phyloP scores from a whole-genome alignment of 2,329 filamentous ascomycete genomes.

The Xylaria sp. region DNA sequence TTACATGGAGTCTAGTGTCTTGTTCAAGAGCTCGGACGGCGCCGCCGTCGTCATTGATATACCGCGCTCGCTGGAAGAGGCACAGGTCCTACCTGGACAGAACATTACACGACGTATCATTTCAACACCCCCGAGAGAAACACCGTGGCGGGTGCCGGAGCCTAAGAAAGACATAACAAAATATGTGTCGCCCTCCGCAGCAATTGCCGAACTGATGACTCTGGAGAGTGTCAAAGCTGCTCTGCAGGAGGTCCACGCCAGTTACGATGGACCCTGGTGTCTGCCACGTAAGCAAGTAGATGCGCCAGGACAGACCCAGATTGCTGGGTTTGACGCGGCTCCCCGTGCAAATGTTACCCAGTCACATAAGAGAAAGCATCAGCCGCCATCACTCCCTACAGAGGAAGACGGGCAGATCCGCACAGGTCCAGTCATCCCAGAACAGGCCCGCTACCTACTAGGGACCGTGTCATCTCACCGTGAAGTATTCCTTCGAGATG shows the following conservation, averaged over 20 bases:
- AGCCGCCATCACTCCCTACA: not conserved
- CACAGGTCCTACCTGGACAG: conserved; percentile 58
- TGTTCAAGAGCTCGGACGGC: conserved; percentile 58
- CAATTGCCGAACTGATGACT: conserved; percentile 61
- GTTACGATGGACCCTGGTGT: conserved; percentile 51
- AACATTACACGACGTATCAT: conserved; percentile 49
- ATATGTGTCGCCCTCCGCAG: conserved; percentile 48
- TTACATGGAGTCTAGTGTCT: conserved; percentile 46
- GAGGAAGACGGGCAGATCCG: conserved; percentile 2
- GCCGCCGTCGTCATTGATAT: conserved; percentile 69
- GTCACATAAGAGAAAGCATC: conserved; percentile 28
- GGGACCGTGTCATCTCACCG: conserved; percentile 54
- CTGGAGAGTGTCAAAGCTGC: conserved; percentile 53
- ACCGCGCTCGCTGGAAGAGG: conserved; percentile 70
- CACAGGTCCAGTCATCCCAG: conserved; percentile 46
- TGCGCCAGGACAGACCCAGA: not conserved
- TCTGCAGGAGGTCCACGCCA: conserved; percentile 45
- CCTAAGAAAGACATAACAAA: conserved; percentile 50
- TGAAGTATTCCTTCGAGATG: conserved; percentile 47
- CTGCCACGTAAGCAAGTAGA: conserved; percentile 43
- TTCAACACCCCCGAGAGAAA: conserved; percentile 50
- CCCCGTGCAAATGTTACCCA: not conserved
- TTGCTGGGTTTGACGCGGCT: not conserved
- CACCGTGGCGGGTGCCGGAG: conserved; percentile 60
- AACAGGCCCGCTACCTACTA: conserved; percentile 51